Percentiles rank a stretch among this genome's conserved stretches.
These are phyloP conservation scores for Ambispora gerdemannii DNA, from an alignment of 192 early-diverging fungal genomes.

Conservation along the genomic window DNA sequence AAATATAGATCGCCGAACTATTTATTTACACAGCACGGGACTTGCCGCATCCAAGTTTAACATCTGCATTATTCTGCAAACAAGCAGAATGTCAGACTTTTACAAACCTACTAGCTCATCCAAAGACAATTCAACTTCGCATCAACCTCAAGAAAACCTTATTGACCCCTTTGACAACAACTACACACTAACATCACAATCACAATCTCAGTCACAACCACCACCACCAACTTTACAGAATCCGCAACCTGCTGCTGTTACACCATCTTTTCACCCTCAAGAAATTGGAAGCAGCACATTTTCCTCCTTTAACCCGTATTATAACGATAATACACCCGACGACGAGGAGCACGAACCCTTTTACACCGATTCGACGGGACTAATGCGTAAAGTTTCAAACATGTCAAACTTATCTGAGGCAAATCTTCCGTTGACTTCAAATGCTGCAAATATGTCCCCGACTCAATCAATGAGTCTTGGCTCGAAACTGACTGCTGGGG, in stretches of 20 bases:
- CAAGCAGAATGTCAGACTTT: slow-evolving; percentile 27
- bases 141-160: not conserved
- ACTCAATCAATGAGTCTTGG: not conserved
- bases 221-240: not conserved
- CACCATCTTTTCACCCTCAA: slow-evolving; percentile 23
- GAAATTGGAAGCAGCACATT: not conserved
- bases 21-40: not conserved
- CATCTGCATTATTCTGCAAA: slow-evolving; percentile 10
- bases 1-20: too few species aligned
- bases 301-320: slow-evolving; percentile 18
- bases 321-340: slow-evolving; percentile 16
- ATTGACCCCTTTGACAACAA: slow-evolving; percentile 20
- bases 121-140: slow-evolving; percentile 6
- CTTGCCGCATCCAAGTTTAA: not conserved
- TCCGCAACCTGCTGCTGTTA: slow-evolving; percentile 23
- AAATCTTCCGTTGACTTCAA: slow-evolving; percentile 43
- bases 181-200: not conserved
- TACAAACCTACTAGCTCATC: not conserved
- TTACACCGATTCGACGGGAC: slow-evolving; percentile 9
- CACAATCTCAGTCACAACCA: not conserved
- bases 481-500: not conserved
- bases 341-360: slow-evolving; percentile 24
- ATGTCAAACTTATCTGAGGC: slow-evolving; percentile 44
- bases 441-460: slow-evolving; percentile 17
- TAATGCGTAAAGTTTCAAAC: slow-evolving; percentile 31